Conservation (phyloP, 2,329 filamentous ascomycete genomes). For the Dryadomyces quercus-mongolicae region DNA sequence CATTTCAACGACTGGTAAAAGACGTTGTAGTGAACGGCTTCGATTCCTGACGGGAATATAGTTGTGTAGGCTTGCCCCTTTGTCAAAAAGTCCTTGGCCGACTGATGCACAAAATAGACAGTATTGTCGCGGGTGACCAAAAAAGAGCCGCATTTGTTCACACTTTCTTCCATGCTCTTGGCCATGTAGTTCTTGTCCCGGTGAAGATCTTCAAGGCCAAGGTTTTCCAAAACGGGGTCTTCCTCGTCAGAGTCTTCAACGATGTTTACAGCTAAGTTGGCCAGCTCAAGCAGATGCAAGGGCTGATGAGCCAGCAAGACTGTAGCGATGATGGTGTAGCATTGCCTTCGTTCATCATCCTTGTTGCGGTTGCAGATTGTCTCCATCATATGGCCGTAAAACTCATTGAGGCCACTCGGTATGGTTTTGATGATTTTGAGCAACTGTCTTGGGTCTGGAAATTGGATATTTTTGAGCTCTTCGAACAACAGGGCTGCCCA, state of each 20-base stretch:
- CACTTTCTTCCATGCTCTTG: not conserved
- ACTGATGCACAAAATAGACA: conserved; percentile 28
- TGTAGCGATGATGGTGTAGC: not conserved
- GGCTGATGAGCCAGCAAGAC: not conserved
- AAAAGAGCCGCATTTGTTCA: conserved; percentile 26
- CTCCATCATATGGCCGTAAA: not conserved
- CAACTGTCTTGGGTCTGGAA: conserved; percentile 10
- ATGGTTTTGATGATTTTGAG: conserved; percentile 14
- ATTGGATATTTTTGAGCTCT: conserved; percentile 7
- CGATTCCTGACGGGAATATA: conserved; percentile 18
- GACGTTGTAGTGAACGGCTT: conserved; percentile 18
- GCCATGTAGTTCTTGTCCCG: conserved; percentile 13
- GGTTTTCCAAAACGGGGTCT: conserved; percentile 16
- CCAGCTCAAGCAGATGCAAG: conserved; percentile 19
- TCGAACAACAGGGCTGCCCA: conserved; percentile 29
- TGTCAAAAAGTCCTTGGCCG: conserved; percentile 28
- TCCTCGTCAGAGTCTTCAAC: conserved; percentile 6
- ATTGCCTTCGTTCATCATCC: not conserved
- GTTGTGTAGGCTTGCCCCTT: conserved; percentile 5
- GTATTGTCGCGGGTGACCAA: conserved; percentile 18
- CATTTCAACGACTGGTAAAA: conserved; percentile 21
- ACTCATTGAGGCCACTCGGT: conserved; percentile 18
- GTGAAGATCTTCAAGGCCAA: too few relatives aligned
- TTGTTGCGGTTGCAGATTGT: not conserved
- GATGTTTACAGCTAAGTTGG: conserved; percentile 9